Conservation (phyloP, 352 stramenopile species). For the Elongisporangium undulatum region DNA sequence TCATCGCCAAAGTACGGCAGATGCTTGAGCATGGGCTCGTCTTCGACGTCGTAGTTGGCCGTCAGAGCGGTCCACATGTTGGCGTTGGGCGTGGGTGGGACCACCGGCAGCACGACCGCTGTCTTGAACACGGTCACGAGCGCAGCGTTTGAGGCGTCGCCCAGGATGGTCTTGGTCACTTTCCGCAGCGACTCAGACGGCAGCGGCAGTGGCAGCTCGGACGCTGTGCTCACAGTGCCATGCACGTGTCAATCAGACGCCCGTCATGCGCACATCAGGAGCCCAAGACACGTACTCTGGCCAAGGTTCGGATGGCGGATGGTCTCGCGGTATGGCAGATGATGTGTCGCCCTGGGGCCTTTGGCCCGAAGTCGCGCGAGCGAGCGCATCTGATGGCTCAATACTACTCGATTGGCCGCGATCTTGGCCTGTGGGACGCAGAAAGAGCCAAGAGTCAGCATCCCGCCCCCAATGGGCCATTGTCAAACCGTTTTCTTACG, state of each 20-base stretch:
- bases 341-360: constrained; percentile 22
- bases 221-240: constrained; percentile 20
- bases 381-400: constrained; percentile 15
- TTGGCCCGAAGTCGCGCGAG: constrained; percentile 19
- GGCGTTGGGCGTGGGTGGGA: constrained; percentile 40
- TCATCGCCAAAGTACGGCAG: constrained; percentile 76
- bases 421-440: constrained; percentile 36
- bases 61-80: constrained; percentile 81
- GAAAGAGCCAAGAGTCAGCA: not conserved
- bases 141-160: constrained; percentile 11
- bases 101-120: constrained; percentile 41
- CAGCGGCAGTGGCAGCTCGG: constrained; percentile 21
- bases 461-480: not conserved
- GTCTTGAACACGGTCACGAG: constrained; percentile 23
- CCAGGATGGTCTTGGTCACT: constrained; percentile 21
- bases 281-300: constrained; percentile 37
- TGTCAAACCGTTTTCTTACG: constrained; percentile 23
- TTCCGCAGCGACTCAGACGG: constrained; percentile 16
- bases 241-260: constrained; percentile 1
- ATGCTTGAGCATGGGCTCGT: constrained; percentile 77
- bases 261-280: constrained; percentile 1
- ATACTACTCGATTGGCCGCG: constrained; percentile 48
- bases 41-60: constrained; percentile 83
- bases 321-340: constrained; percentile 22
- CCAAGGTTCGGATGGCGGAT: constrained; percentile 34